Conservation (phyloP, 2,329 filamentous ascomycete genomes). For the Proliferodiscus dingleyae region DNA sequence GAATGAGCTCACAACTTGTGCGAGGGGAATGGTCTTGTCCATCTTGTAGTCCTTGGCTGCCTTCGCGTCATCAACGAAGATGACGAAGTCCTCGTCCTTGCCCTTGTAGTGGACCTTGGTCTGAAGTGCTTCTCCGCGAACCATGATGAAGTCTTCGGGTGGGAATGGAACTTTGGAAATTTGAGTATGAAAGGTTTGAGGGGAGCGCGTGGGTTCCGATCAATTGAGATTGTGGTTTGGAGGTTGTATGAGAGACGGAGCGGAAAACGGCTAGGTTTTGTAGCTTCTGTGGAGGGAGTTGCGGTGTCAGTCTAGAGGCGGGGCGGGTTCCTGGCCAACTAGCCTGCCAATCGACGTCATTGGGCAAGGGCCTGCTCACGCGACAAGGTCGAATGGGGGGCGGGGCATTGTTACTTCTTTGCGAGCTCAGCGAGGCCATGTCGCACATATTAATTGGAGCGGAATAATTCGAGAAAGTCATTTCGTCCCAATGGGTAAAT, state of each 20-base stretch:
- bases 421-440: background rate
- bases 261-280: constrained; percentile 26
- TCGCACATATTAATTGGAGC: background rate
- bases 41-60: constrained; percentile 74
- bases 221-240: constrained; percentile 8
- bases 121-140: constrained; percentile 51
- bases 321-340: constrained; percentile 6
- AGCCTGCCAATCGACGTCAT: constrained; percentile 19
- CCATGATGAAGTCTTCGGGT: constrained; percentile 35
- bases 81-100: constrained; percentile 60
- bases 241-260: constrained; percentile 7
- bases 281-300: constrained; percentile 19
- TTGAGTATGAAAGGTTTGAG: constrained; percentile 4
- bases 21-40: constrained; percentile 73
- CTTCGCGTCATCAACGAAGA: constrained; percentile 57
- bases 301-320: background rate
- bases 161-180: too few relatives aligned
- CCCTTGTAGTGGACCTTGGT: constrained; percentile 69
- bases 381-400: constrained; percentile 9
- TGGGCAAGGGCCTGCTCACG: constrained; percentile 19
- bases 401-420: background rate
- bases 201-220: constrained; percentile 1
- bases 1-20: constrained; percentile 81
- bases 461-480: background rate
- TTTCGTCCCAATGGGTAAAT: background rate